phyloP scores from a whole-genome alignment of 164 flowering plant species.

The Annona cherimola region DNA sequence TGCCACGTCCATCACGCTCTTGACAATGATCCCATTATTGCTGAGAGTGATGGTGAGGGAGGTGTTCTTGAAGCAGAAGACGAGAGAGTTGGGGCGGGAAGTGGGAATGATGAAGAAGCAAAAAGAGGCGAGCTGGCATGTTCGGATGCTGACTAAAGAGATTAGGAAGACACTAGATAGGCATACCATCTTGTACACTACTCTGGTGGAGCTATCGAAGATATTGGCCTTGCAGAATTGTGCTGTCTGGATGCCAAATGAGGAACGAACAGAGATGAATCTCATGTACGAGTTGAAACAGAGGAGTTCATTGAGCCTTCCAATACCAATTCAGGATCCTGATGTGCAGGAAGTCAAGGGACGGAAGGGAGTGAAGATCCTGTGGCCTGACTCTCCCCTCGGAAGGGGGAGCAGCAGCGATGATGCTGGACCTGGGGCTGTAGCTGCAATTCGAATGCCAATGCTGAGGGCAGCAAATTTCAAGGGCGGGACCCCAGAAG shows the following conservation, averaged over 20 bases:
- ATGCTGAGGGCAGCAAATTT: slow-evolving; percentile 85
- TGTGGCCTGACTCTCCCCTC: slow-evolving; percentile 53
- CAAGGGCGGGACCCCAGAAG: slow-evolving; percentile 89
- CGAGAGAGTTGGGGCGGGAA: slow-evolving; percentile 85
- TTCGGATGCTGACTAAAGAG: slow-evolving; percentile 94
- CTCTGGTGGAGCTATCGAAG: slow-evolving; percentile 85
- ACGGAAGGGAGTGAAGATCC: slow-evolving; percentile 54
- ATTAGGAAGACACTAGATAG: slow-evolving; percentile 83
- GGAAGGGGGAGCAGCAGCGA: slow-evolving; percentile 55
- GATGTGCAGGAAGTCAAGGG: slow-evolving; percentile 59
- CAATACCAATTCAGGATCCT: slow-evolving; percentile 47
- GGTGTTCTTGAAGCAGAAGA: slow-evolving; percentile 75
- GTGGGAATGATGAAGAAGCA: slow-evolving; percentile 78
- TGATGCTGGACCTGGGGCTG: slow-evolving; percentile 46
- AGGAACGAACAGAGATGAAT: slow-evolving; percentile 56
- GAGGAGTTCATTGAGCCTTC: slow-evolving; percentile 26
- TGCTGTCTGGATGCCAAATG: slow-evolving; percentile 96
- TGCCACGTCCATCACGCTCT: slow-evolving; percentile 82
- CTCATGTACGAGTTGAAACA: slow-evolving; percentile 65
- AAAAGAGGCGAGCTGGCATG: slow-evolving; percentile 79
- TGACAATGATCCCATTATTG: slow-evolving; percentile 83
- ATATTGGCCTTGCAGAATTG: slow-evolving; percentile 74
- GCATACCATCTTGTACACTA: slow-evolving; percentile 84
- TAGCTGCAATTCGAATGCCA: slow-evolving; percentile 93
- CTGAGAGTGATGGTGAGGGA: slow-evolving; percentile 89